A percentile compares a stretch with the other conserved stretches of the same genome.
These are phyloP conservation scores for Penicillium arizonense DNA, from an alignment of 495 filamentous ascomycete species.

Conservation along the genomic window DNA sequence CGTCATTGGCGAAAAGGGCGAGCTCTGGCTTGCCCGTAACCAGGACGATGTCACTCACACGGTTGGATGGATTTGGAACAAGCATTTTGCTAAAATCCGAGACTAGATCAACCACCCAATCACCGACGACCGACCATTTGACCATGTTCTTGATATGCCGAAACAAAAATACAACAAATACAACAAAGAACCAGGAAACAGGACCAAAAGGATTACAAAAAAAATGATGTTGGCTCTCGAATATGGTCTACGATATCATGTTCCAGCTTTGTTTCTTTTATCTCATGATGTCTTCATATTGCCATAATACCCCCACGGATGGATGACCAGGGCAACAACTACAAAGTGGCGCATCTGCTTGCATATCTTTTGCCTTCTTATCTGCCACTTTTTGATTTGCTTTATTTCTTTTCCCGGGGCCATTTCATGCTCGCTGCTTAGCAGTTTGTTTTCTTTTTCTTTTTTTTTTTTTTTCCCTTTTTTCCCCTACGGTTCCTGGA, in stretches of 20 bases:
- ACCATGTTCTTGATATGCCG: neutral
- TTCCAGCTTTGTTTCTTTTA: neutral
- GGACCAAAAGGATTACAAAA: neutral
- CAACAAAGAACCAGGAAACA: no score
- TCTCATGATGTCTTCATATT: slow-evolving; percentile 8
- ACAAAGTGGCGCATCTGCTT: neutral
- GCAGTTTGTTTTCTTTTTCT: neutral
- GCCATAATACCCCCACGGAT: neutral
- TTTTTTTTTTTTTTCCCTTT: neutral
- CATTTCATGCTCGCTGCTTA: no score
- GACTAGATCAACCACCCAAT: neutral
- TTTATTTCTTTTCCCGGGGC: neutral
- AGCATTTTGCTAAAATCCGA: slow-evolving; percentile 62
- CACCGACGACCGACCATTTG: no score
- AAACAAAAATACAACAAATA: neutral
- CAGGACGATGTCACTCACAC: slow-evolving; percentile 78
- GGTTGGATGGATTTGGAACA: slow-evolving; percentile 99
- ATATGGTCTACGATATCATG: neutral
- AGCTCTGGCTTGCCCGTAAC: slow-evolving; percentile 96
- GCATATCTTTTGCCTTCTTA: no score
- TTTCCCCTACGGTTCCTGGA: neutral
- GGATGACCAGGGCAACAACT: neutral
- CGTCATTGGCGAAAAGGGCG: slow-evolving; percentile 91
- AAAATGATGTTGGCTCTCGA: neutral
- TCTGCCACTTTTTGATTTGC: neutral